Evolutionary conservation across 2,329 filamentous ascomycete species (phyloP), one percentile per base, ranked within the genome.

Genomic region (Cytospora mali): DNA sequence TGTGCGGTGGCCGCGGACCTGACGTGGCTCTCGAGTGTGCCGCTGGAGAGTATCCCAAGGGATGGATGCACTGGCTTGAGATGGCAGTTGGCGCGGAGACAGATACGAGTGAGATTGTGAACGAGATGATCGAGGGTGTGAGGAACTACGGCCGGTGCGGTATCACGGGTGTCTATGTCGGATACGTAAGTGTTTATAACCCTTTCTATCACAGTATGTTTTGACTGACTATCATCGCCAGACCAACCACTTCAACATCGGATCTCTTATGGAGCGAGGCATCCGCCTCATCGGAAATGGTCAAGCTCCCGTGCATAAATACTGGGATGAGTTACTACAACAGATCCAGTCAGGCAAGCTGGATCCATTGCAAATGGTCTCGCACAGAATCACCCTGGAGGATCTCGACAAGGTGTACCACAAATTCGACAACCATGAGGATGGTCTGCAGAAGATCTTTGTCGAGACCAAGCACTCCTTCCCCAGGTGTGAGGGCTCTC

Each of bases 191-290:
- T 76, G 23, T 6, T 10, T 9, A 5, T 3, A 28, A 16, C 42
- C 21, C 6, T 23, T 6, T 29, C 29, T 7, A 2, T 6, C 1
- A n/a, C 18, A 53, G 11, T 7, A 2, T 10, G 1, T 11, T 14
- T 18, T 27, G 25, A 18, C 52, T 50, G 16, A 48, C 28, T 6
- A 29, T 11, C 11, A 50, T 13, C 1, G 33, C 35, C 66, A 88
- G 83, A 91, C 88, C 25, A 93, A 92, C 75, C 89, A 92, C 74
- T 91, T 94, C 80, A 92, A 92, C 75, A 88, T 94, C 68, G 91
- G 92, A 11, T 88, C 90, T 0, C 72, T 96, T 16, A 96, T 96
- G 92, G 87, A 96, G 76, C 87, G 90, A 33, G 92, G 92, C n/a
- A 86, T 96, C 68, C 88, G 90, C 1, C 83, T 96, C 51, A 93